A percentile compares a stretch with the other conserved stretches of the same genome.
These are phyloP conservation scores for Collariella sp. DNA, from an alignment of 495 filamentous ascomycete species.

Conservation along the genomic window DNA sequence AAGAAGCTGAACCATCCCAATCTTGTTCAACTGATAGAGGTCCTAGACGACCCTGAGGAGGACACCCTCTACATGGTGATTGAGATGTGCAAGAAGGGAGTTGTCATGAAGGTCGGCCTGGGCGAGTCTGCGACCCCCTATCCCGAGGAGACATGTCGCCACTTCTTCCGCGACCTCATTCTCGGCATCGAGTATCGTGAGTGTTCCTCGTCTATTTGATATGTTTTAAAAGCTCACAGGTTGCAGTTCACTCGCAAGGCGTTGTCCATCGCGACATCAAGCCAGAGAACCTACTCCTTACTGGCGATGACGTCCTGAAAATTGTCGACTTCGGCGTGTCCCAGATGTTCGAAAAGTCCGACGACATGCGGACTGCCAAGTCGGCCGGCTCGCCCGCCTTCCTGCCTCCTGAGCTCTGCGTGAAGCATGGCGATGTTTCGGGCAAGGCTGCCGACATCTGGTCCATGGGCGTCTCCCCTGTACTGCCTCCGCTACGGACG, in stretches of 20 bases:
- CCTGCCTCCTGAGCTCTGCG: constrained; percentile 85
- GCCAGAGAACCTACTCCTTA: constrained; percentile 89
- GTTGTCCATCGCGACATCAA: constrained; percentile 97
- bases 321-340: constrained; percentile 98
- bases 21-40: constrained; percentile 85
- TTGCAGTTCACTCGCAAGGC: constrained; percentile 76
- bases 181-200: constrained; percentile 87
- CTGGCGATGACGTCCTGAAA: constrained; percentile 84
- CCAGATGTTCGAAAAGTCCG: constrained; percentile 91
- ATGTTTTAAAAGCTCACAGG: neutral
- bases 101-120: constrained; percentile 94
- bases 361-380: constrained; percentile 86
- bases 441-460: constrained; percentile 91
- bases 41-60: constrained; percentile 89
- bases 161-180: constrained; percentile 93
- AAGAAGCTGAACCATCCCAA: constrained; percentile 96
- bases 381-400: constrained; percentile 94
- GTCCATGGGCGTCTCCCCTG: constrained; percentile 95
- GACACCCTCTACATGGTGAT: constrained; percentile 97
- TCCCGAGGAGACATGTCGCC: constrained; percentile 70
- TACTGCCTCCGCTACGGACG: constrained; percentile 86
- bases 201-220: constrained; percentile 21
- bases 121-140: constrained; percentile 78
- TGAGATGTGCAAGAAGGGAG: constrained; percentile 98
- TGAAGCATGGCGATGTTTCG: constrained; percentile 80